Percentiles rank a stretch among this genome's conserved stretches.
Conservation (phyloP, 495 filamentous ascomycete species). For the Podospora pseudoanserina region DNA sequence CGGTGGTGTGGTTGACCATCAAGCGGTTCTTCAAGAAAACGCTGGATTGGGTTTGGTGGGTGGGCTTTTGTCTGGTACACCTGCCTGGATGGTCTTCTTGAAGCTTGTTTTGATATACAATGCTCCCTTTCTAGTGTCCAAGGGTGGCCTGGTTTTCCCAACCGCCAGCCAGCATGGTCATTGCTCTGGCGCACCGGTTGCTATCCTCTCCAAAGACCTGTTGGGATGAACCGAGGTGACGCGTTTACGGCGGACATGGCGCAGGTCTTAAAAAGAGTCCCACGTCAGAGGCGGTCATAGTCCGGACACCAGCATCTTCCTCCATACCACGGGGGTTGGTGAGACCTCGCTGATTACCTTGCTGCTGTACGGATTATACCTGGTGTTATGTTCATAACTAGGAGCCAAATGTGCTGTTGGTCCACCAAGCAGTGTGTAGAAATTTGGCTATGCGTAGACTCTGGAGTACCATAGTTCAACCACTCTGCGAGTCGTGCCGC, state of each 20-base stretch:
- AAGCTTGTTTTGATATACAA: not conserved
- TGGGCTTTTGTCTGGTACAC: not conserved
- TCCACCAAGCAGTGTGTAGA: not conserved
- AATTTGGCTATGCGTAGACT: not conserved
- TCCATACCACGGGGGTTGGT: not conserved
- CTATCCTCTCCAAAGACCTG: not conserved
- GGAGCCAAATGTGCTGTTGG: not conserved
- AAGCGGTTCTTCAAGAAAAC: not conserved
- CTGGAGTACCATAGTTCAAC: not conserved
- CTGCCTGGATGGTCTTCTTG: not conserved
- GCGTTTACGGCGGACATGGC: constrained; percentile 1
- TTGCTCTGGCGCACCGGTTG: not conserved
- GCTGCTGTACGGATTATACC: too few species aligned
- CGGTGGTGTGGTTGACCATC: not conserved
- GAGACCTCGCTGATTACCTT: not conserved
- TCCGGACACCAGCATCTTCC: not conserved
- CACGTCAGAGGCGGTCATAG: not conserved
- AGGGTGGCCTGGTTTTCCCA: too few species aligned
- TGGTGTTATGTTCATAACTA: not conserved
- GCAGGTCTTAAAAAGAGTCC: not conserved
- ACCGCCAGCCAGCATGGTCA: too few species aligned
- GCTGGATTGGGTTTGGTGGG: not conserved
- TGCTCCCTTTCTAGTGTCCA: not conserved
- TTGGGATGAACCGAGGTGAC: constrained; percentile 1
- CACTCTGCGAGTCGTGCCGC: not conserved